Percentiles rank a stretch among this genome's conserved stretches.
Evolutionary conservation across 257 asterid genomes (phyloP).

Genomic region (Penstemon davidsonii): DNA sequence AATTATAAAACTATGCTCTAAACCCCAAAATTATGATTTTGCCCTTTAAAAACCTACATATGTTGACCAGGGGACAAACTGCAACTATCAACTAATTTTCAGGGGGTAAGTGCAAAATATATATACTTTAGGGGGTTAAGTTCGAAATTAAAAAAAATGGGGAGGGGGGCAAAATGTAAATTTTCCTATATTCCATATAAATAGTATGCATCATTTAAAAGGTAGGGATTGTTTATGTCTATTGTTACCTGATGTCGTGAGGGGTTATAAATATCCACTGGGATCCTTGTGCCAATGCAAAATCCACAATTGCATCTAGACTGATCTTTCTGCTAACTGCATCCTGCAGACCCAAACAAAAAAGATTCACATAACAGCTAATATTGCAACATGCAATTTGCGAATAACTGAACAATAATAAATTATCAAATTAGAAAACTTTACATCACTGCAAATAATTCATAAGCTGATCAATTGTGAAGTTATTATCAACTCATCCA

Average conservation of each 20-base stretch:
- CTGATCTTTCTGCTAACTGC: slow-evolving; percentile 98
- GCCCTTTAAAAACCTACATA: too few relatives aligned
- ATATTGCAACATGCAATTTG: neutral
- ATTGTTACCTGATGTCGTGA: slow-evolving; percentile 80
- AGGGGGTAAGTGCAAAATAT: too few relatives aligned
- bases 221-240: neutral
- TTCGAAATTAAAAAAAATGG: too few relatives aligned
- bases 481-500: neutral
- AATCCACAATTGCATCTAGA: slow-evolving; percentile 84
- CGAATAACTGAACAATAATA: neutral
- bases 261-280: slow-evolving; percentile 99
- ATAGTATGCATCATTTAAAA: too few relatives aligned
- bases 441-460: neutral
- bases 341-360: slow-evolving; percentile 52
- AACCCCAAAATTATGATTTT: too few relatives aligned
- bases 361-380: neutral
- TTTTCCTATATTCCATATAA: too few relatives aligned
- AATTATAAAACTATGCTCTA: too few relatives aligned
- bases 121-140: too few relatives aligned
- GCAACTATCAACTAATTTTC: too few relatives aligned
- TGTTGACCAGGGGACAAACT: too few relatives aligned
- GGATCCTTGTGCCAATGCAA: slow-evolving; percentile 88
- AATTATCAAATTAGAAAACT: neutral
- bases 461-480: neutral
- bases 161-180: too few relatives aligned